These are phyloP conservation scores for Marchantia polymorpha DNA, from an alignment of 225 moss, liverwort and hornwort genomes.

Conservation along the genomic window DNA sequence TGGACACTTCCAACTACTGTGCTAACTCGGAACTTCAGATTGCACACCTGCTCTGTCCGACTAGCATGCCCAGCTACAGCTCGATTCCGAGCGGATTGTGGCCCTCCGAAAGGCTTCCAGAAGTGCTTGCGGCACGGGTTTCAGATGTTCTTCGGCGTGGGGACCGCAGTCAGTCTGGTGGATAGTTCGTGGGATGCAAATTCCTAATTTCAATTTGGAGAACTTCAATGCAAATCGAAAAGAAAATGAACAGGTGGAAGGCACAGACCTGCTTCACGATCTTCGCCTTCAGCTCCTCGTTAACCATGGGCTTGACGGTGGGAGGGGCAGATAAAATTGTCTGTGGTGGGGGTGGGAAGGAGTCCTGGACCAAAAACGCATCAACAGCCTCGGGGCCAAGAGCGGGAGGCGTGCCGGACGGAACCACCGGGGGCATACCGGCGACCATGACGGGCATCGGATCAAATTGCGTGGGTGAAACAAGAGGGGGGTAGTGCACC, in stretches of 20 bases:
- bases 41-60: conserved; percentile 8
- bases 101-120: too few species aligned
- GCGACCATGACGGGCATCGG: conserved; percentile 23
- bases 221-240: background rate
- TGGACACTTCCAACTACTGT: background rate
- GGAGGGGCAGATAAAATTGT: conserved; percentile 33
- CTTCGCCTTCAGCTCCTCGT: conserved; percentile 88
- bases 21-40: background rate
- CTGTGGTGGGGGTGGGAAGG: conserved; percentile 48
- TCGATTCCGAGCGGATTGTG: background rate
- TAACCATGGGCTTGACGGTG: conserved; percentile 55
- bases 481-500: conserved; percentile 25
- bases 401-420: conserved; percentile 46
- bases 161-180: too few species aligned
- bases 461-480: conserved; percentile 33
- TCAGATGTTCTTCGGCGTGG: background rate
- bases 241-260: background rate
- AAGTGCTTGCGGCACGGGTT: background rate
- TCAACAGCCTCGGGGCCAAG: conserved; percentile 38
- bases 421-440: conserved; percentile 45
- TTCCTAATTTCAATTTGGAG: background rate
- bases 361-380: conserved; percentile 33
- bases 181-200: background rate
- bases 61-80: background rate
- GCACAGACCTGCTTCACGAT: conserved; percentile 85